Percentiles rank a stretch among this genome's conserved stretches.
Conservation (phyloP, 306 rosid genomes). For the Dalbergia cochinchinensis region DNA sequence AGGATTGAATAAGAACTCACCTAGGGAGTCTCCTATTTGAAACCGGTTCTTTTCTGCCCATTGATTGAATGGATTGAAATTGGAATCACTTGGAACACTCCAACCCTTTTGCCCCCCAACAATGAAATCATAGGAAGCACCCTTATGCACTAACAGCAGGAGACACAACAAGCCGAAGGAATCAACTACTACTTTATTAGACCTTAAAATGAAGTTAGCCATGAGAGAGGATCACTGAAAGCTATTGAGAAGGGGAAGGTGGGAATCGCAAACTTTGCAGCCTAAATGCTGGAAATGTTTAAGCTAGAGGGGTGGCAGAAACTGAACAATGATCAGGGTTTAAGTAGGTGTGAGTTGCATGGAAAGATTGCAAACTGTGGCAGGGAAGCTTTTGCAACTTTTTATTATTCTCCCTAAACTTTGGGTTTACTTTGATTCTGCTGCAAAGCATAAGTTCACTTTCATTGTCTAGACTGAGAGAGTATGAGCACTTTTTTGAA, state of each 20-base stretch:
- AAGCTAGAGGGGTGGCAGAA: slow-evolving; percentile 48
- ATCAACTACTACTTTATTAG: slow-evolving; percentile 40
- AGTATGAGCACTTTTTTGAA: slow-evolving; percentile 49
- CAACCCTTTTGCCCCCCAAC: slow-evolving; percentile 84
- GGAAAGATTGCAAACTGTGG: slow-evolving; percentile 53
- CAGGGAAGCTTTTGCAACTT: slow-evolving; percentile 66
- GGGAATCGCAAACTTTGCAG: slow-evolving; percentile 1
- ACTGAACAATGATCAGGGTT: slow-evolving; percentile 49
- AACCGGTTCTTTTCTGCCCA: slow-evolving; percentile 87
- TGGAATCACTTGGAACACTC: slow-evolving; percentile 65
- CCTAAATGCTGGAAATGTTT: slow-evolving; percentile 34
- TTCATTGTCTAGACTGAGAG: slow-evolving; percentile 39
- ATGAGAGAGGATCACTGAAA: slow-evolving; percentile 36
- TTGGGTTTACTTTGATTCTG: slow-evolving; percentile 70
- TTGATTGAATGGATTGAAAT: slow-evolving; percentile 58
- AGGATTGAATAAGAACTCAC: slow-evolving; percentile 50
- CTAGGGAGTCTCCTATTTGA: slow-evolving; percentile 80
- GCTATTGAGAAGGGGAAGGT: background rate
- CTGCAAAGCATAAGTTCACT: slow-evolving; percentile 79
- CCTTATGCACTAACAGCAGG: slow-evolving; percentile 57
- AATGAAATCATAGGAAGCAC: slow-evolving; percentile 60
- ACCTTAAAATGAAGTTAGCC: slow-evolving; percentile 54
- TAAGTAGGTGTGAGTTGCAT: slow-evolving; percentile 70
- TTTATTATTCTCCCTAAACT: slow-evolving; percentile 57
- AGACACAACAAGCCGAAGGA: slow-evolving; percentile 62